Base-by-base conservation (phyloP, 2,329 filamentous ascomycete genomes). In the Aspergillus aculeatinus region DNA sequence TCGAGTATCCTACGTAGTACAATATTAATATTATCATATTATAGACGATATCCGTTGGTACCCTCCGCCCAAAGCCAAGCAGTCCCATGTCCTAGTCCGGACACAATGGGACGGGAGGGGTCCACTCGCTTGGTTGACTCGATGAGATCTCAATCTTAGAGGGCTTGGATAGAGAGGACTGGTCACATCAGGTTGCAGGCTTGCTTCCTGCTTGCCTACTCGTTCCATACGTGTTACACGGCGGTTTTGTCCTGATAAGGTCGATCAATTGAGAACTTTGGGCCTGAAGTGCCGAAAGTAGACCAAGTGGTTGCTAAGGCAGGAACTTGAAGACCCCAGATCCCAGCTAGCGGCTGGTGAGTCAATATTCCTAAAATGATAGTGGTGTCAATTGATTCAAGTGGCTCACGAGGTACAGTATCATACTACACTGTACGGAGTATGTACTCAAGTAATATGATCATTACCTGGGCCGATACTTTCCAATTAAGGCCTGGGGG, bases 401-500 rank as follows among this genome's bases (percentile, higher is more conserved):
- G 27, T 29, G 27, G 27, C 27, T 29, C 27, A 29, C 27, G 3
- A 23, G 23, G 4, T 23, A 23, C 23, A 5, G 23, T 23, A 23
- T 23, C 23, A 23, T 23, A 23, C 23, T 23, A 23, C 23, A 4
- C 23, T 23, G 23, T 23, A 21, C 21, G 21, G 21, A 21, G 21
- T 21, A 23, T 23, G 23, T 23, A 23, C 23, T 23, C 23, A 23
- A 23, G 23, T 23, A 23, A 23, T 23, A 23, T 29, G 58, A 63
- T 63, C 33, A 63, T 66, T 67, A 58, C 51, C 53, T 58, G 47
- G 58, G 64, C 42, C 63, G 60, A 67, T 67, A 63, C 63, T 55
- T 68, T 55, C 66, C 64, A 31, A 60, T 62, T 52, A 10, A 57
- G 64, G 65, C 52, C 14, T 35, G 33, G 14, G 33, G 4, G 16